Percentiles rank a stretch among this genome's conserved stretches.
phyloP scores from a whole-genome alignment of 2,329 filamentous ascomycete genomes.

The Cercospora nicotianae region DNA sequence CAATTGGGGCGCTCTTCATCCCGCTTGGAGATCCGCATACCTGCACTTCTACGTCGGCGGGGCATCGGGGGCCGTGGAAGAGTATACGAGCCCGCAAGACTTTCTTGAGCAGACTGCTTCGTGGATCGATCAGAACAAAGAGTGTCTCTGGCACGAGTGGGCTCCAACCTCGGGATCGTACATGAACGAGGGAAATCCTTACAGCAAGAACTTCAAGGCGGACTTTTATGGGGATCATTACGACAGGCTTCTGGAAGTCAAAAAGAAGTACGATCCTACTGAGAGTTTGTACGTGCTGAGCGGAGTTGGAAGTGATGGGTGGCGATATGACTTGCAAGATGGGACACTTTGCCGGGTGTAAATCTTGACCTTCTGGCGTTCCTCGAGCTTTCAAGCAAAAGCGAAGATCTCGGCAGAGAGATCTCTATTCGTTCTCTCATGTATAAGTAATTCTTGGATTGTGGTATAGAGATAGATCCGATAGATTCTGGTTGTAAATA shows the following conservation, averaged over 20 bases:
- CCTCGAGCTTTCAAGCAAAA: not conserved
- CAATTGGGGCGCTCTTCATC: slow-evolving; percentile 35
- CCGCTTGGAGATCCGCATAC: slow-evolving; percentile 41
- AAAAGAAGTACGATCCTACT: slow-evolving; percentile 45
- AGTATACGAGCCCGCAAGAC: slow-evolving; percentile 15
- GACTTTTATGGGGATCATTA: slow-evolving; percentile 49
- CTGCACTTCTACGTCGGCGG: slow-evolving; percentile 37
- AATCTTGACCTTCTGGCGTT: not conserved
- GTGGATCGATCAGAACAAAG: slow-evolving; percentile 27
- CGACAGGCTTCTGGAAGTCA: slow-evolving; percentile 40
- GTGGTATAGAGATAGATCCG: not conserved
- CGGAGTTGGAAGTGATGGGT: slow-evolving; percentile 30
- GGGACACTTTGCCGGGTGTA: slow-evolving; percentile 26
- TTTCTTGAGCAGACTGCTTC: slow-evolving; percentile 18
- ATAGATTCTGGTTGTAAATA: not conserved
- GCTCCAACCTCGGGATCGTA: slow-evolving; percentile 46
- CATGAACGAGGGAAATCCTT: slow-evolving; percentile 47
- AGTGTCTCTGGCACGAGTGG: slow-evolving; percentile 37
- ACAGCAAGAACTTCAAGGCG: slow-evolving; percentile 44
- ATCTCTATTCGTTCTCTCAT: too few relatives aligned
- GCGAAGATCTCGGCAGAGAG: too few relatives aligned
- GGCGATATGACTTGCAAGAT: slow-evolving; percentile 31
- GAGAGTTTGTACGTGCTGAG: slow-evolving; percentile 30
- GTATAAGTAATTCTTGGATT: not conserved
- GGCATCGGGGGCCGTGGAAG: slow-evolving; percentile 16